phyloP scores from a whole-genome alignment of 768 basidiomycete species.

The Pleurotus sapidus region DNA sequence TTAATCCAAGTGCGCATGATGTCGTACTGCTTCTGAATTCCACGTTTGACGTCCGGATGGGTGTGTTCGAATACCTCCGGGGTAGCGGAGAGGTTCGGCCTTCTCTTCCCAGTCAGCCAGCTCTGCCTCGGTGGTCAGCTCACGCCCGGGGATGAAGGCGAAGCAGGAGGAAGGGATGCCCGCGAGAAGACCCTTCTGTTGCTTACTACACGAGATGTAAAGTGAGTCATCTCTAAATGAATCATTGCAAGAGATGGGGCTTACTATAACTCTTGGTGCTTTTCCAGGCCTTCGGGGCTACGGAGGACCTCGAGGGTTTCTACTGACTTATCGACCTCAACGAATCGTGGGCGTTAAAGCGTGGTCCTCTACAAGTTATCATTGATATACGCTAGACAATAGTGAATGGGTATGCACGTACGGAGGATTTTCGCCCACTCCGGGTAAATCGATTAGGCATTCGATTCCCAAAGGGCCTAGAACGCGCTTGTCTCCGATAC shows the following conservation, averaged over 20 bases:
- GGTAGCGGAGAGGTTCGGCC: background rate
- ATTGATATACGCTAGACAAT: background rate
- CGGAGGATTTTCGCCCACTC: constrained; percentile 29
- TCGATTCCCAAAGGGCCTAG: constrained; percentile 15
- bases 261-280: constrained; percentile 8
- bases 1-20: constrained; percentile 9
- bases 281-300: background rate
- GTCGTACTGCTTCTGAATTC: constrained; percentile 9
- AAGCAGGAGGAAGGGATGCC: constrained; percentile 10
- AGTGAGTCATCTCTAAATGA: background rate
- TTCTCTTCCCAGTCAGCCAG: background rate
- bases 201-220: background rate
- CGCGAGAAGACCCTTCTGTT: constrained; percentile 7
- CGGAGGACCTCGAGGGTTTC: constrained; percentile 9
- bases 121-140: background rate
- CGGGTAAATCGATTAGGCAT: constrained; percentile 22
- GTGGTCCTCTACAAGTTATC: constrained; percentile 4
- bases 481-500: constrained; percentile 16
- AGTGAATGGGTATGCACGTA: background rate
- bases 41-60: constrained; percentile 7
- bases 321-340: background rate
- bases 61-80: background rate
- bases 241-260: background rate
- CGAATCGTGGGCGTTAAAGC: constrained; percentile 2
- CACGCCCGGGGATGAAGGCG: constrained; percentile 8